Evolutionary conservation across 2,329 filamentous ascomycete genomes (phyloP).

Genomic region (Aspergillus sp.): DNA sequence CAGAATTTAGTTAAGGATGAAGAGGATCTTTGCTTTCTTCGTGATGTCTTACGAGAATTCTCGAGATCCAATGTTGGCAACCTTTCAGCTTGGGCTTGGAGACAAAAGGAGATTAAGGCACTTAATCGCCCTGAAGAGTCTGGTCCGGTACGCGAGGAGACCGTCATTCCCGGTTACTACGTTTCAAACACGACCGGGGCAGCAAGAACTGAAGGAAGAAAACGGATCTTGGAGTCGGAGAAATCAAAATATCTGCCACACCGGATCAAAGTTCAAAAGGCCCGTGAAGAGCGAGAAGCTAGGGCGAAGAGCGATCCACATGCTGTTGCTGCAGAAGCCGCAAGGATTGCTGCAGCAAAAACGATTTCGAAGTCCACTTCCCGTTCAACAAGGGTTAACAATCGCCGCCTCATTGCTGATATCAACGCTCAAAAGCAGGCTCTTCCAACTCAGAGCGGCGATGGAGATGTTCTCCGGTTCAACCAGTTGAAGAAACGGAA

Average conservation of each 20-base stretch:
- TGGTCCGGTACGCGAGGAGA: slow-evolving; percentile 55
- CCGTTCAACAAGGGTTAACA: slow-evolving; percentile 90
- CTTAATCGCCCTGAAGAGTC: slow-evolving; percentile 61
- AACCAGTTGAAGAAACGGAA: slow-evolving; percentile 99
- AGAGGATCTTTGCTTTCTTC: slow-evolving; percentile 63
- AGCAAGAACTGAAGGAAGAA: slow-evolving; percentile 87
- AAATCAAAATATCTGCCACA: slow-evolving; percentile 98
- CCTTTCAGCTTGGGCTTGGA: slow-evolving; percentile 67
- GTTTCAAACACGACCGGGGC: slow-evolving; percentile 82
- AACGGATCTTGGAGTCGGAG: slow-evolving; percentile 94
- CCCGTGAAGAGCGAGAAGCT: slow-evolving; percentile 83
- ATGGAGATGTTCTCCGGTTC: slow-evolving; percentile 92
- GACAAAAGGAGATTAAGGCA: slow-evolving; percentile 70
- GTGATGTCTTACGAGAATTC: slow-evolving; percentile 52
- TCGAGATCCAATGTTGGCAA: slow-evolving; percentile 56
- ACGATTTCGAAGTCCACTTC: slow-evolving; percentile 84
- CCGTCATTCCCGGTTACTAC: slow-evolving; percentile 69
- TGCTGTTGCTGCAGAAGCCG: slow-evolving; percentile 67
- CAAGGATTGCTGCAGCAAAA: slow-evolving; percentile 75
- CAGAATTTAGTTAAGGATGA: slow-evolving; percentile 69
- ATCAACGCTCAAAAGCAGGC: slow-evolving; percentile 90
- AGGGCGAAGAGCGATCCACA: slow-evolving; percentile 66
- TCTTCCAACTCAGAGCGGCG: slow-evolving; percentile 66
- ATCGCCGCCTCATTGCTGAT: slow-evolving; percentile 89
- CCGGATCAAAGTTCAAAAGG: slow-evolving; percentile 92